Evolutionary conservation across 2,329 filamentous ascomycete species (phyloP), one percentile per base, ranked within the genome.

Genomic region (Penicillium sclerotigenum): DNA sequence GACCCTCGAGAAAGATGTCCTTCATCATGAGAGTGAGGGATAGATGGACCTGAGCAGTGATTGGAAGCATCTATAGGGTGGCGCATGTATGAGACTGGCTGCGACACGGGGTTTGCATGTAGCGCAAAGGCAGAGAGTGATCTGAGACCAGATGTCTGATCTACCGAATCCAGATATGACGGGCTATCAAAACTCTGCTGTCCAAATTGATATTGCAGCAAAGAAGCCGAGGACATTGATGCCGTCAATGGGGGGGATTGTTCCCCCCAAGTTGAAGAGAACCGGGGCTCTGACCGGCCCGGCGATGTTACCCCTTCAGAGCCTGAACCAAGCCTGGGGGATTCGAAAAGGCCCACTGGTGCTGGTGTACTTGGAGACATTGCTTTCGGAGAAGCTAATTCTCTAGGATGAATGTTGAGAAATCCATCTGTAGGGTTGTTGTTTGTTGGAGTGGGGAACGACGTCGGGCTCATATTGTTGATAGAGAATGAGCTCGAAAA

Each of bases 61-160:
- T 67, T 26, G 73, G 79, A 33, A 68, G 73, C 24, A 60, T 73
- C 59, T 3, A 62, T 43, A 5, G 68, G 59, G 16, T 69, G 67
- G 7, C 68, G 71, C 34, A 73, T 59, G 47, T 70, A 75, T 1
- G 75, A 75, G 3, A 71, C 65, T 31, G 71, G 69, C 45, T 71
- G 69, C 4, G 72, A 68, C 4, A 73, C 68, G 1, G 66, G 61
- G 41, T 62, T 69, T 29, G 68, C 60, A 24, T 70, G 67, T 24
- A 73, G 70, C n/a, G 57, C 59, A 41, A 73, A 71, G 7, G 63
- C 56, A 18, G 66, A 60, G 4, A 72, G 57, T n/a, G 63, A 61
- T 4, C 62, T 54, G 20, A 71, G 59, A 20, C 62, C 65, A 1
- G 67, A 65, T 26, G 51, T 67, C 18, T 65, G 64, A 37, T 68